Base-by-base conservation (phyloP, 495 filamentous ascomycete species). In the Podospora conica region DNA sequence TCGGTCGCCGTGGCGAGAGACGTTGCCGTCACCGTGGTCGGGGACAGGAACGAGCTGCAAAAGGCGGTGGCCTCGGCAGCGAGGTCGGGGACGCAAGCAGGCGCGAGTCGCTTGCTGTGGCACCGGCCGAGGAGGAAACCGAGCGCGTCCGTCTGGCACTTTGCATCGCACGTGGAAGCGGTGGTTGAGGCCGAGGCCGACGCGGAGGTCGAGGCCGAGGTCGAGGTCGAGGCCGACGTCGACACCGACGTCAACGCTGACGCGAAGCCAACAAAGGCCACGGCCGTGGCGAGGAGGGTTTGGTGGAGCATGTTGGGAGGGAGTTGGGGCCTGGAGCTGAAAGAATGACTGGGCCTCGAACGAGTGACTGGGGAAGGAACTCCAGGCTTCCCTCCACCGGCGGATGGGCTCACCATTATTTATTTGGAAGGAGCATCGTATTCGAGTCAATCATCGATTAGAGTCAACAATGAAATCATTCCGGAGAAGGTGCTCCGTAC, bases 11-110 rank as follows among this genome's bases (percentile, higher is more conserved):
- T 61, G 8, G 10, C 31, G 9, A 61, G 21, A 15, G 59, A 5
- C 15, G 59, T 61, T 18, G 28, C 28, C 12, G 21, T 25, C 20
- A 61, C 4, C 1, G 59, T 40, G 3, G 18, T 15, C 4, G 33
- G 33, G 15, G 33, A n/a, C 33, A 63, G 53, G 48, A 24, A 63
- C 23, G 23, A 10, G n/a, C 48, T 55, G 61, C 61, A 63, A 28
- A 63, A 55, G 6, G 40, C 40, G 9, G 20, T 24, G n/a, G 61
- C 61, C 27, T 63, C 33, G 48, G 24, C 54, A 22, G 40, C 33
- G 21, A 63, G 3, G 25, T 29, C 33, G 63, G 48, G 29, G 59
- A 61, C 21, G 31, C 59, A 61, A 28, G 6, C n/a, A 18, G 57
- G 57, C n/a, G 29, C 5, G 1, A 40, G 20, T 1, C 27, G 31